Evolutionary conservation across 495 filamentous ascomycete species (phyloP).

Genomic region (Polyplosphaeria fusca): DNA sequence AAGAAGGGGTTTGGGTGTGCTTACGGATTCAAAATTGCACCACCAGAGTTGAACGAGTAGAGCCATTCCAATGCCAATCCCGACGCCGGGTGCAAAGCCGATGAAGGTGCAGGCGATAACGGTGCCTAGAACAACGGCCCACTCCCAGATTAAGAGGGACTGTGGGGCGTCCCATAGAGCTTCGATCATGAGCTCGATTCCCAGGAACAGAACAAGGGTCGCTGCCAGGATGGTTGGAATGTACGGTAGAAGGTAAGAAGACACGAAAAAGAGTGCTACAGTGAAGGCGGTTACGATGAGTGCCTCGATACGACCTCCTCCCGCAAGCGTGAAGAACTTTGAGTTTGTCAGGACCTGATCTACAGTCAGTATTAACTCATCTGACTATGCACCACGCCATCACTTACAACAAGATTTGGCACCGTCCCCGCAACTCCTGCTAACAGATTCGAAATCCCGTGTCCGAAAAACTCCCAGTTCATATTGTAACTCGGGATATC

Average conservation of each 20-base stretch:
- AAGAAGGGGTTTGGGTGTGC: too few relatives aligned
- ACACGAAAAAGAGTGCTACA: background rate
- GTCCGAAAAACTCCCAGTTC: conserved; percentile 13
- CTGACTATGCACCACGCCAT: too few relatives aligned
- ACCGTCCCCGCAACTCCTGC: conserved; percentile 7
- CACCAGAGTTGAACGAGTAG: conserved; percentile 2
- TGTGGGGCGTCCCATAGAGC: conserved; percentile 3
- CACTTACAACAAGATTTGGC: conserved; percentile 16
- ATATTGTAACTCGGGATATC: conserved; percentile 8
- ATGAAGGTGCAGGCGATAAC: conserved; percentile 12
- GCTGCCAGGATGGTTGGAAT: conserved; percentile 12
- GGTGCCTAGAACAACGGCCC: background rate
- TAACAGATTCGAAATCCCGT: conserved; percentile 7
- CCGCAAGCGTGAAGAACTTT: conserved; percentile 8
- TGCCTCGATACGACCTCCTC: conserved; percentile 4
- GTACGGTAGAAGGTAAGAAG: conserved; percentile 8
- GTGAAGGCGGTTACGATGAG: conserved; percentile 10
- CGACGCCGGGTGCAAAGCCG: conserved; percentile 13
- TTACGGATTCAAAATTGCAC: conserved; percentile 2
- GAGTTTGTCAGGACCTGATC: conserved; percentile 10
- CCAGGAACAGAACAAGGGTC: conserved; percentile 9
- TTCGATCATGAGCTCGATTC: conserved; percentile 8
- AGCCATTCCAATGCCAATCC: conserved; percentile 1
- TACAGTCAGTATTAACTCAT: too few relatives aligned
- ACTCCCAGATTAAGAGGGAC: background rate